Evolutionary conservation across 345 rosid genomes (phyloP), one percentile per base, ranked within the genome.

Genomic region (Brassica nigra): DNA sequence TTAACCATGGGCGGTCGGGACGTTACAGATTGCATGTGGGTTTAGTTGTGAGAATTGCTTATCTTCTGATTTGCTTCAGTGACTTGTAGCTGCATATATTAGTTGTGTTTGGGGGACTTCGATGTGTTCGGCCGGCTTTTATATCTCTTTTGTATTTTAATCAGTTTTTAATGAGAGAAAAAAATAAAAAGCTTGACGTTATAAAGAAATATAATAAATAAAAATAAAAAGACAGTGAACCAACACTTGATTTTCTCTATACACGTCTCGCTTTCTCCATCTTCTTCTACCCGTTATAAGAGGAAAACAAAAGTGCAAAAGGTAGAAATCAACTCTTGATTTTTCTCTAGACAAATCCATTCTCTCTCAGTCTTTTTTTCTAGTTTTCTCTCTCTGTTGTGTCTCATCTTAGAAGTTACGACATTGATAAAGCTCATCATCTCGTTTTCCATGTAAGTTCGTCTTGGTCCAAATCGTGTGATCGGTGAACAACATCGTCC

Each of bases 171-270:
- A 39, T 39, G 44, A 8, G 44, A 37, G 44, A 37, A 37, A 37
- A 8, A 37, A 37, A 37, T 2, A 37, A 37, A 42, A 69, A 23
- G 23, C 4, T 64, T 36, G 15, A 29, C 66, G 47, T 71, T 71
- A 62, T 2, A 36, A 28, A 59, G 6, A 61, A 11, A 63, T 42
- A 54, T 18, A 59, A 52, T n/a, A 52, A 52, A 52, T 52, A 52
- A 49, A 5, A 58, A 31, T 39, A 54, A 71, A 78, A 73, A 66
- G 57, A 47, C 4, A 73, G 31, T 73, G 65, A 79, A 79, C 69
- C 69, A 79, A 44, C 74, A 73, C 78, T 79, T 73, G 68, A 73
- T 79, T 79, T 39, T 72, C 20, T 71, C 59, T 39, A 39, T 16
- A 39, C 67, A 71, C 73, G 66, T 71, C 77, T 66, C 74, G 67